Evolutionary conservation across 495 filamentous ascomycete genomes (phyloP), one percentile per base, ranked within the genome.

Genomic region (Lophium mytilinum): DNA sequence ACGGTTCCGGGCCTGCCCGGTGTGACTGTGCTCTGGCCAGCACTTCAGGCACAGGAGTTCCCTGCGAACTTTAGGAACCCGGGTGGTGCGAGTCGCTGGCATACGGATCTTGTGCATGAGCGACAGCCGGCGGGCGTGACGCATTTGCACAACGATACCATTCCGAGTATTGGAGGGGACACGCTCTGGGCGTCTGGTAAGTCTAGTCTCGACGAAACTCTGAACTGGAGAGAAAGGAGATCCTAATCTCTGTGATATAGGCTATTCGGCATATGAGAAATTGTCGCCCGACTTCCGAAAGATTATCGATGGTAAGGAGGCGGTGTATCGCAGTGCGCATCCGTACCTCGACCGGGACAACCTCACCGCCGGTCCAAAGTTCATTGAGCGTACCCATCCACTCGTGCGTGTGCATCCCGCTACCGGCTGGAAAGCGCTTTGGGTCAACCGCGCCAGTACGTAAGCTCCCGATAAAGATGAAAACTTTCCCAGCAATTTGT

Each of bases 81-180:
- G 0, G 84, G 83, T 37, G 84, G 84, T 0, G 77, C 83, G 7
- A 82, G 81, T 1, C 65, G 77, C 24, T 89, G 84, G 84, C 84
- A 89, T 65, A 82, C 77, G 1, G 84, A 89, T 62, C 77, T 88
- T 0, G 83, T 86, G 0, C 84, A 87, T 60, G 84, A 88, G 65
- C 72, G 74, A 39, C 83, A 88, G 57, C 85, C 85, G 4, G 83
- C 85, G 1, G 24, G 59, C 15, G 41, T 62, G 5, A 62, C 60
- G 0, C 60, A 62, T 55, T 30, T 62, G 9, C 55, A 58, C 37
- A 62, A 62, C 21, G 60, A 82, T 64, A 85, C 83, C 0, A 72
- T 89, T 5, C 84, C 85, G 0, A 75, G 74, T 0, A 59, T 82
- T 1, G 85, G 85, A 4, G 84, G 84, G 8, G 85, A 89, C 62